Conservation (phyloP, 305 asterid species). For the Fraxinus paxiana region DNA sequence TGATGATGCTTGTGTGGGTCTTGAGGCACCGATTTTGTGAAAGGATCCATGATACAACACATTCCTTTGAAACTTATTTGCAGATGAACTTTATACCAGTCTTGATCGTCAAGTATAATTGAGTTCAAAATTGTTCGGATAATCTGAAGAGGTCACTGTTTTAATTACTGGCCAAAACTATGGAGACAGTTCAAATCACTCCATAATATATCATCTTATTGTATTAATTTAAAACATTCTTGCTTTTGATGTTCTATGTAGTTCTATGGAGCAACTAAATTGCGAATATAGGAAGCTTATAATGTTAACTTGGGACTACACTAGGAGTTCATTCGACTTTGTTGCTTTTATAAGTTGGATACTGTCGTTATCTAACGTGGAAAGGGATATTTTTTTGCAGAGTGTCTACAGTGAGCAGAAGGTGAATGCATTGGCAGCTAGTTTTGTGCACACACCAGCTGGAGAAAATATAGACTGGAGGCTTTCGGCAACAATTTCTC, state of each 20-base stretch:
- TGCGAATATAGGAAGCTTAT: not conserved
- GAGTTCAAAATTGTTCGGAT: slow-evolving; percentile 7
- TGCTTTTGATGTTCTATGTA: not conserved
- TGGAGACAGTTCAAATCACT: not conserved
- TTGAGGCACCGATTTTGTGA: not conserved
- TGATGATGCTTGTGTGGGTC: not conserved
- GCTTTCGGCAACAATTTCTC: slow-evolving; percentile 92
- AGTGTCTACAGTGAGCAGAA: slow-evolving; percentile 87
- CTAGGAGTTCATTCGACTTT: slow-evolving; percentile 19
- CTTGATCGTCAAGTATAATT: not conserved
- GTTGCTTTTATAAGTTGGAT: slow-evolving; percentile 9
- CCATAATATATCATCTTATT: not conserved
- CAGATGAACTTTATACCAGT: not conserved
- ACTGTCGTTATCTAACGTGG: slow-evolving; percentile 20
- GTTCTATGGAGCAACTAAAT: not conserved
- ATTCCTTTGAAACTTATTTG: not conserved
- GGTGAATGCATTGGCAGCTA: slow-evolving; percentile 91
- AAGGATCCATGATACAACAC: not conserved
- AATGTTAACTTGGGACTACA: slow-evolving; percentile 13
- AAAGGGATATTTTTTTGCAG: slow-evolving; percentile 41
- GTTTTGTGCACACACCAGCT: slow-evolving; percentile 78
- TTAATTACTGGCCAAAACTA: slow-evolving; percentile 6
- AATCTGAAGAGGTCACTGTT: not conserved
- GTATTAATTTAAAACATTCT: not conserved
- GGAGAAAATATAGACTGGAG: slow-evolving; percentile 96